Evolutionary conservation across 192 early-diverging fungal species (phyloP).

Genomic region (Spizellomyces sp.): DNA sequence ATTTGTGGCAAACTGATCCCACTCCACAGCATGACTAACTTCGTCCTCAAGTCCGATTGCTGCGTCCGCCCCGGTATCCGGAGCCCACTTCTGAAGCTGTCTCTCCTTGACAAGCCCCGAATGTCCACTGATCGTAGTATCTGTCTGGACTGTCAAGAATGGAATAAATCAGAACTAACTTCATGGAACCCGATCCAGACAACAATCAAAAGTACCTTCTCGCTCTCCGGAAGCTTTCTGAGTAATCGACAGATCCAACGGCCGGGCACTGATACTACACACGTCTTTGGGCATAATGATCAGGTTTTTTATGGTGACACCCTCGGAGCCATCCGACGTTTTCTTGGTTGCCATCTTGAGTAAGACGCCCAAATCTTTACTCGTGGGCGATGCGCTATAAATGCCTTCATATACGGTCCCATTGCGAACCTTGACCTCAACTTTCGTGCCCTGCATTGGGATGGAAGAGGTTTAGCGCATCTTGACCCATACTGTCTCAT

Average conservation of each 20-base stretch:
- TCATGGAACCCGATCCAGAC: not conserved
- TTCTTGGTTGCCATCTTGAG: conserved; percentile 60
- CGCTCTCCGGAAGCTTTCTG: no score
- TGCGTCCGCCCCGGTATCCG: conserved; percentile 58
- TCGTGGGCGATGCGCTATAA: conserved; percentile 61
- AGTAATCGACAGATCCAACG: conserved; percentile 1
- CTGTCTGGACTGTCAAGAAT: conserved; percentile 73
- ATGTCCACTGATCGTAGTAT: conserved; percentile 82
- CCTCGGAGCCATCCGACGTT: not conserved
- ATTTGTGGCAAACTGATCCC: conserved; percentile 98
- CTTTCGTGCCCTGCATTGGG: conserved; percentile 63
- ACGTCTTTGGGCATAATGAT: conserved; percentile 72
- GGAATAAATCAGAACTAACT: not conserved
- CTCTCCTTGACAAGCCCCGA: conserved; percentile 69
- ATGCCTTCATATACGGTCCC: conserved; percentile 71
- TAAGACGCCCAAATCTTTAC: conserved; percentile 66
- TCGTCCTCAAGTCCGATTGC: conserved; percentile 21
- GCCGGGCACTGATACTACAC: conserved; percentile 44
- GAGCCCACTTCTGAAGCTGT: conserved; percentile 84
- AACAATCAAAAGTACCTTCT: no score
- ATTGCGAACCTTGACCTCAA: conserved; percentile 58
- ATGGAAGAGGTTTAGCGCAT: not conserved
- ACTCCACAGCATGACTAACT: conserved; percentile 47
- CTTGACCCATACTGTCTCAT: not conserved
- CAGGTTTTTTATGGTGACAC: conserved; percentile 45